phyloP scores from a whole-genome alignment of 495 filamentous ascomycete species.

The Lophiotrema nucula region DNA sequence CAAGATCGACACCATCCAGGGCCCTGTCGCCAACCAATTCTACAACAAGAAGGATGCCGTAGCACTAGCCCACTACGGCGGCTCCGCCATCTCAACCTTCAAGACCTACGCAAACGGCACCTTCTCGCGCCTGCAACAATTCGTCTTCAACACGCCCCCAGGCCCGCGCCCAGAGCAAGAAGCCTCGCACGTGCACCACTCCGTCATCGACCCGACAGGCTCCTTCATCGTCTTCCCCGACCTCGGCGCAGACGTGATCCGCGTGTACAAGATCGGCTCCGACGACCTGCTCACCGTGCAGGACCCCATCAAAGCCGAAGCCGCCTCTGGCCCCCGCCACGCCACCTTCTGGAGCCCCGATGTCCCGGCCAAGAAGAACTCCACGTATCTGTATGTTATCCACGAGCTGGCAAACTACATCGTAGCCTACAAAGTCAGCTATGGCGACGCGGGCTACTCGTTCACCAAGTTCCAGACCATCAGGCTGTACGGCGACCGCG shows the following conservation, averaged over 20 bases:
- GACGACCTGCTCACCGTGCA: constrained; percentile 29
- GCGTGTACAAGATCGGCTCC: constrained; percentile 35
- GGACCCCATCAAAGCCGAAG: constrained; percentile 19
- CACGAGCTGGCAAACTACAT: constrained; percentile 38
- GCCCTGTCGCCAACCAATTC: constrained; percentile 38
- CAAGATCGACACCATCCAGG: constrained; percentile 33
- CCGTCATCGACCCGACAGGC: constrained; percentile 43
- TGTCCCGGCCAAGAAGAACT: constrained; percentile 7
- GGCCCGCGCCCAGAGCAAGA: constrained; percentile 36
- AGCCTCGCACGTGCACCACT: constrained; percentile 40
- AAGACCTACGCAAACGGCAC: neutral
- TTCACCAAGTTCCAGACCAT: constrained; percentile 34
- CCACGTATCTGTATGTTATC: constrained; percentile 35
- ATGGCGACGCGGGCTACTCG: constrained; percentile 26
- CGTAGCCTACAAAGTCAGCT: constrained; percentile 34
- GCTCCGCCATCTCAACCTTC: constrained; percentile 20
- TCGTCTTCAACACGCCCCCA: constrained; percentile 32
- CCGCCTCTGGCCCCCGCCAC: constrained; percentile 42
- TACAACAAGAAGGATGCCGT: constrained; percentile 39
- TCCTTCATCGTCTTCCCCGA: constrained; percentile 44
- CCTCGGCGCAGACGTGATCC: constrained; percentile 41
- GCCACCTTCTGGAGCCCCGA: constrained; percentile 39
- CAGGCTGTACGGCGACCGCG: constrained; percentile 29
- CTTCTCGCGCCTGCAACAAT: constrained; percentile 33
- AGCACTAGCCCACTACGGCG: constrained; percentile 41